Conservation (phyloP, 768 basidiomycete species). For the Lactifluus subvellereus region DNA sequence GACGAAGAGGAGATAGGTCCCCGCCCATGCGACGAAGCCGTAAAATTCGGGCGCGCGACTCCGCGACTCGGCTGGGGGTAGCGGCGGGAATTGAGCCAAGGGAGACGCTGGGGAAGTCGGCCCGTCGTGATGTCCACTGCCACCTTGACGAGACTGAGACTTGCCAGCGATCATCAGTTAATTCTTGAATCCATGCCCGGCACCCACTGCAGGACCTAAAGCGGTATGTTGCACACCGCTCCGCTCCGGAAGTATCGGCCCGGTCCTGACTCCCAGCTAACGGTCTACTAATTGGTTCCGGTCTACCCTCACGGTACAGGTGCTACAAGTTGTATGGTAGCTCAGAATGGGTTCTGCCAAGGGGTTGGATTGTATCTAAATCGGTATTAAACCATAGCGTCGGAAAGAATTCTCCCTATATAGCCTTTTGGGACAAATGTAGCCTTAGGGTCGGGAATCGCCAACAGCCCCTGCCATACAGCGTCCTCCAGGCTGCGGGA, state of each 20-base stretch:
- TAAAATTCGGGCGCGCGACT: constrained; percentile 81
- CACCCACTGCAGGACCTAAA: no score
- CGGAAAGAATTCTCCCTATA: not conserved
- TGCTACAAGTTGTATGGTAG: not conserved
- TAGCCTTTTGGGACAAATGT: not conserved
- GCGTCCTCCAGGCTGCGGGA: not conserved
- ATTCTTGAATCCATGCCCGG: not conserved
- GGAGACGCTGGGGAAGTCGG: constrained; percentile 39
- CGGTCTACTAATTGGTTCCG: no score
- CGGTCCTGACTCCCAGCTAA: not conserved
- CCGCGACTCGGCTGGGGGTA: constrained; percentile 40
- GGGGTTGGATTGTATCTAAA: not conserved
- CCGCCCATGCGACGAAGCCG: constrained; percentile 84
- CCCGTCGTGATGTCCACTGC: not conserved
- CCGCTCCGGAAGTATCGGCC: not conserved
- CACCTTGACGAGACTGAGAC: not conserved
- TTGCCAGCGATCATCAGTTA: not conserved
- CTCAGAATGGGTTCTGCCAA: not conserved
- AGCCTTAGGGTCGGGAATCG: not conserved
- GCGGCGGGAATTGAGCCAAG: constrained; percentile 40
- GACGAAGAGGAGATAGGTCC: constrained; percentile 63
- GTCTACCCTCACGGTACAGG: no score
- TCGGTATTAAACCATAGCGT: not conserved
- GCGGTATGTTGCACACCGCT: not conserved
- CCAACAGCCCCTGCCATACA: not conserved